These are phyloP conservation scores for Emmonsiellopsis sp. DNA, from an alignment of 2,329 filamentous ascomycete genomes.

Conservation along the genomic window DNA sequence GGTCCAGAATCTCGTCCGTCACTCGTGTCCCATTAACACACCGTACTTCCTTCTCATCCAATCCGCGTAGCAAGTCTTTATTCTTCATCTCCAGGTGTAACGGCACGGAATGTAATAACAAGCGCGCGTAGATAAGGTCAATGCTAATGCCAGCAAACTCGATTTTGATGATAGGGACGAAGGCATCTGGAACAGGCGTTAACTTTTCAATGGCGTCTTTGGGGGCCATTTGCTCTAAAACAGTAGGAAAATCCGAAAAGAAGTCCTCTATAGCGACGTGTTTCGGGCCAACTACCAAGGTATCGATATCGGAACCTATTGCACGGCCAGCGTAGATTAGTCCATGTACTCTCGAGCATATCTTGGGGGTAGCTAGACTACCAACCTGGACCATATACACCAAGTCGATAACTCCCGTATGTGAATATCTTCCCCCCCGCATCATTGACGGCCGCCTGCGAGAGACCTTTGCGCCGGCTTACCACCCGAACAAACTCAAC, in stretches of 20 bases:
- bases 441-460: conserved; percentile 68
- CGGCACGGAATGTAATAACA: conserved; percentile 63
- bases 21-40: conserved; percentile 92
- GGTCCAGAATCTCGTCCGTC: conserved; percentile 78
- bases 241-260: conserved; percentile 76
- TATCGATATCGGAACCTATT: conserved; percentile 90
- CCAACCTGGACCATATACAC: conserved; percentile 74
- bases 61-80: conserved; percentile 71
- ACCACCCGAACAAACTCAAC: conserved; percentile 81
- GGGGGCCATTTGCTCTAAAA: conserved; percentile 68
- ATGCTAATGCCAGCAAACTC: conserved; percentile 87
- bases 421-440: conserved; percentile 91
- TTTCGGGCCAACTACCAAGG: conserved; percentile 81
- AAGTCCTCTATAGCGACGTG: conserved; percentile 86
- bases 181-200: conserved; percentile 77
- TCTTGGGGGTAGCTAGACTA: not conserved
- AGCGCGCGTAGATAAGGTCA: conserved; percentile 80
- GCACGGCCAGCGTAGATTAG: not conserved
- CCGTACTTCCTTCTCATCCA: conserved; percentile 78
- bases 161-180: conserved; percentile 95
- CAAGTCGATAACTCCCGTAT: conserved; percentile 89
- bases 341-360: not conserved
- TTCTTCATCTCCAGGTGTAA: conserved; percentile 69
- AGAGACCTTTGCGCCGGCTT: conserved; percentile 62
- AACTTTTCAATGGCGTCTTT: conserved; percentile 75